Evolutionary conservation across 176 grass and related monocot species (phyloP).

Genomic region (Avena atlantica): DNA sequence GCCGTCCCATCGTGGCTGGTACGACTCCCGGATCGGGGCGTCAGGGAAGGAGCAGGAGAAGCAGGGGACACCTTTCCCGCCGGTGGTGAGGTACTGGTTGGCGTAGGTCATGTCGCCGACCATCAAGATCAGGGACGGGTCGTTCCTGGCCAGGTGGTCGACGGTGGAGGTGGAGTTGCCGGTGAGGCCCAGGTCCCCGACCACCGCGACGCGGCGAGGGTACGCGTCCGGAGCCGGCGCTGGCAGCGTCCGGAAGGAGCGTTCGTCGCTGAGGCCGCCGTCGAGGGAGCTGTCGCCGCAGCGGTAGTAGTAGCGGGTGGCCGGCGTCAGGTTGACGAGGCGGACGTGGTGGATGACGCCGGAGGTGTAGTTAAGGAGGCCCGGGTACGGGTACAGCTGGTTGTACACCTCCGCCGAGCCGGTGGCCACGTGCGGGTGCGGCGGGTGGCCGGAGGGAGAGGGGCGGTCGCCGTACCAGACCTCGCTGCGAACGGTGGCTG

Average conservation of each 20-base stretch:
- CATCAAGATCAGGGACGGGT: constrained; percentile 74
- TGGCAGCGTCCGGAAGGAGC: constrained; percentile 69
- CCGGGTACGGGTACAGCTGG: constrained; percentile 86
- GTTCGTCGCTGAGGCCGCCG: constrained; percentile 63
- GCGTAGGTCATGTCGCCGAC: constrained; percentile 86
- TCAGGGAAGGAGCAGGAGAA: constrained; percentile 86
- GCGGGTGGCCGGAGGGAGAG: not conserved
- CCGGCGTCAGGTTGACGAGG: constrained; percentile 53
- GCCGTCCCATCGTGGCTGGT: constrained; percentile 84
- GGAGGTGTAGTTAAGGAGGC: constrained; percentile 89
- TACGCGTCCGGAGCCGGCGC: constrained; percentile 36
- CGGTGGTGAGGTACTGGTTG: constrained; percentile 82
- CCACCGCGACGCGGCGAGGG: constrained; percentile 67
- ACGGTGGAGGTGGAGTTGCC: constrained; percentile 87
- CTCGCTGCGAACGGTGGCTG: constrained; percentile 59
- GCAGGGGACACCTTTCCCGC: constrained; percentile 76
- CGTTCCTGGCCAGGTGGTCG: constrained; percentile 73
- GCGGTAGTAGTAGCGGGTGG: constrained; percentile 79
- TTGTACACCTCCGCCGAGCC: constrained; percentile 79
- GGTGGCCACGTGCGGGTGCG: constrained; percentile 44
- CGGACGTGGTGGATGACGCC: constrained; percentile 85
- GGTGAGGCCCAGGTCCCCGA: constrained; percentile 89
- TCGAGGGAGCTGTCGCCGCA: constrained; percentile 70
- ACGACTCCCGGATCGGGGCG: constrained; percentile 79
- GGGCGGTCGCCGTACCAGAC: constrained; percentile 66